Evolutionary conservation across 2,329 filamentous ascomycete genomes (phyloP), one percentile per base, ranked within the genome.

Genomic region (Bimuria novae-zelandiae): DNA sequence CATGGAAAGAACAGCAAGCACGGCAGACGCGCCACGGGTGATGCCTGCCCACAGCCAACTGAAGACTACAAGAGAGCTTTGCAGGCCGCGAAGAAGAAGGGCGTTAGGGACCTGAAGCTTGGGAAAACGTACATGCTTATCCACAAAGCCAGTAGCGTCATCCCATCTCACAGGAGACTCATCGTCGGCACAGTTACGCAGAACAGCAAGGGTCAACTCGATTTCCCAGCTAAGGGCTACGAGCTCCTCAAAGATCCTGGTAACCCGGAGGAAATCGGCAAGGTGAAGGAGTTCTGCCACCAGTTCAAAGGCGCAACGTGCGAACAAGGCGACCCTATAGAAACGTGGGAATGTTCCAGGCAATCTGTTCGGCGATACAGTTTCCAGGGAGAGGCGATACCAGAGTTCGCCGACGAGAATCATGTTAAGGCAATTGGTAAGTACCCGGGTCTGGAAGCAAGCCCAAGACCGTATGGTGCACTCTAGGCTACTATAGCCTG

Each of bases 371-470:
- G 16, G 16, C 37, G 37, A 40, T 40, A 40, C 37, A 40, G 22
- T 40, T 40, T 40, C 37, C 11, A 40, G 37, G 37, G 37, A n/a
- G 37, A 40, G 37, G 37, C 37, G 22, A 40, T 40, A n/a, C 37
- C 37, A 40, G 8, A 40, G 37, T 40, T 40, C 16, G 37, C 37
- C 22, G 19, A 40, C 16, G 5, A 5, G 5, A 40, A 21, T 40
- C 16, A 40, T 40, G 37, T 40, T n/a, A 40, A 40, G 37, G 37
- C 37, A n/a, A 40, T 40, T n/a, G 37, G 37, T 40, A 25, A 40
- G 37, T 21, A 40, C 21, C 37, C 37, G 12, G 12, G 35, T 16
- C 16, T 37, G 35, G 35, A 37, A 37, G 11, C 16, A 37, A 37
- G 35, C 35, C 16, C 11, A 37, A 37, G 35, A 37, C 35, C 35